These are phyloP conservation scores for Tetrahymena borealis DNA, from an alignment of 73 alveolate species.

Conservation along the genomic window DNA sequence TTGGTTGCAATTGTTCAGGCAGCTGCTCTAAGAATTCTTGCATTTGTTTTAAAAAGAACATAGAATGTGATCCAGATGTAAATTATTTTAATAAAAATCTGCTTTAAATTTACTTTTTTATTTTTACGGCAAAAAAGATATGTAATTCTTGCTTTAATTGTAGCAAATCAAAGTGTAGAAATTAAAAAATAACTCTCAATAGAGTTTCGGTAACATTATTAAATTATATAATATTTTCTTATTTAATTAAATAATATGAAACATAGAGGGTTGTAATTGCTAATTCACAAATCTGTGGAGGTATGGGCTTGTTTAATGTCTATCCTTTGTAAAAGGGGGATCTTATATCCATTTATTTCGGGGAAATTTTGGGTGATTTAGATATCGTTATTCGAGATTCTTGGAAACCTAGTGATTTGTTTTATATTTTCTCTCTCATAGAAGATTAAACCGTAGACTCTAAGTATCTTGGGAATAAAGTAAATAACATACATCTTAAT, in stretches of 20 bases:
- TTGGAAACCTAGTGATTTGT: background rate
- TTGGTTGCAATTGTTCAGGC: background rate
- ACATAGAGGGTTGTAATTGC: background rate
- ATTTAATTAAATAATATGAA: background rate
- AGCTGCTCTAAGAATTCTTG: background rate
- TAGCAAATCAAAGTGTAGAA: background rate
- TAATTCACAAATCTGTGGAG: background rate
- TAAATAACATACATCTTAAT: background rate
- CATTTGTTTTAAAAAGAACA: background rate
- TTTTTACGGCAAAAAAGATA: background rate
- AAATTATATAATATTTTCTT: background rate
- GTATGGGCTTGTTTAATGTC: background rate
- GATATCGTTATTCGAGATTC: background rate
- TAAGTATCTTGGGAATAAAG: background rate
- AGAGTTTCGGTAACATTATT: background rate
- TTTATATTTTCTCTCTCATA: background rate
- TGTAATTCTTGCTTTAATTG: background rate
- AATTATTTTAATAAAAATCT: background rate
- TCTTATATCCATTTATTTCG: background rate
- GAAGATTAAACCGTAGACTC: background rate
- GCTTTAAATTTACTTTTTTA: background rate
- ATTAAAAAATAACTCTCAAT: background rate
- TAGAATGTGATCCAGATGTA: background rate
- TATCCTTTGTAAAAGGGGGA: background rate
- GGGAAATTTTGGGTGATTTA: background rate